Evolutionary conservation across 345 rosid genomes (phyloP), one percentile per base, ranked within the genome.

Genomic region (Aegle marmelos): DNA sequence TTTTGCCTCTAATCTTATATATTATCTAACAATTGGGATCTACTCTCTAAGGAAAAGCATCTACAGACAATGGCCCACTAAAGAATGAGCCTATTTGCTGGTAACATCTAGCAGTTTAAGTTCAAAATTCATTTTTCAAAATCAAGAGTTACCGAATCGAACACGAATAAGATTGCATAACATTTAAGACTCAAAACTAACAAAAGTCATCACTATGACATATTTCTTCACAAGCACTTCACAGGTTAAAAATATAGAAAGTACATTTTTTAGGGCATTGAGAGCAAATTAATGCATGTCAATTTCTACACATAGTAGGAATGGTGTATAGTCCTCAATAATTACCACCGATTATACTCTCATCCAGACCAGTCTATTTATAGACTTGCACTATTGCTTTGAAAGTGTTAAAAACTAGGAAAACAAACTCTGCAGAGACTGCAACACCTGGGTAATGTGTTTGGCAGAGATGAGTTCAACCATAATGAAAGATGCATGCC

Each of bases 401-500:
- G n/a, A n/a, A n/a, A n/a, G n/a, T n/a, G n/a, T n/a, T n/a, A n/a
- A n/a, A n/a, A n/a, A n/a, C n/a, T n/a, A n/a, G n/a, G n/a, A n/a
- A n/a, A n/a, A n/a, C n/a, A n/a, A n/a, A n/a, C 30, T 76, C 4
- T 36, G 25, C 19, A 41, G 30, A 33, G 41, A 50, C 24, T 22
- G 36, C 36, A 34, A 34, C 87, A 96, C 98, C 97, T 96, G 99
- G 22, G 97, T 94, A 80, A 94, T 90, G 87, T 96, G 99, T 82
- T 96, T 96, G 17, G 99, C 99, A 6, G 98, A 88, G 76, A 96
- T 96, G 82, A 96, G 98, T 76, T 96, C 99, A 73, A 96, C 98
- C 99, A 96, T 94, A 34, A 96, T 98, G 65, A 96, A 92, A 3
- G 98, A 96, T 62, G 99, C 98, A 87, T 96, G 99, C 98, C 99